Base-by-base conservation (phyloP, 768 basidiomycete genomes). In the Rhodotorula kratochvilovae region DNA sequence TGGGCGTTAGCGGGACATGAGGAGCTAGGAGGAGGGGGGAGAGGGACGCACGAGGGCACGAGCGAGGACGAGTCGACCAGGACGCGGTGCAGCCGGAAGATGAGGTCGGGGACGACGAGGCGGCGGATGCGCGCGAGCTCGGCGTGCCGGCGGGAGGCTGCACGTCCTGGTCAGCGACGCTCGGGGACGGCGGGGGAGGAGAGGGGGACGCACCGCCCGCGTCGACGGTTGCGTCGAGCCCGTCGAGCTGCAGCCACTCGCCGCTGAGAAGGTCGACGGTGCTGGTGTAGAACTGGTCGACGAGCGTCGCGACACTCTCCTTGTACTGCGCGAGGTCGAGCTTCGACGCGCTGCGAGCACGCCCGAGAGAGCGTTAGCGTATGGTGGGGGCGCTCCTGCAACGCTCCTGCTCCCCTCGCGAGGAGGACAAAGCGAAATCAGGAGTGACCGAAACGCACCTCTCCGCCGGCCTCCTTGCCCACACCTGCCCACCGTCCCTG, bases 31-130 rank as follows among this genome's bases (percentile, higher is more conserved):
- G n/a, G 12, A 11, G 21, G 2, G 29, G 10, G 8, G 19, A 29
- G 50, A 17, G 10, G 39, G 45, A 51, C n/a, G 39, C 39, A 83
- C 87, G 62, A 75, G 90, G 88, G 87, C 53, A 92, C 83, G 31
- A 86, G 81, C 17, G 83, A 80, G 15, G 87, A 82, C 11, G 92
- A 91, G 45, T 83, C 81, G 69, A 86, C 84, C 19, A 98, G 81
- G 61, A 89, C 81, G 55, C 85, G 83, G 77, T 97, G 93, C 4
- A 98, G 82, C 31, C 91, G 87, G 73, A 97, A 84, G 75, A 97
- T 86, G 31, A 97, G 84, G 79, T 96, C 92, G 0, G 93, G 95
- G 35, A 96, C 83, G 80, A 89, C 94, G 42, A 94, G 87, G 76
- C 92, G 88, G 53, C 93, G 87, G 62, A 95, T 89, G n/a, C 89